Evolutionary conservation across 2,329 filamentous ascomycete species (phyloP), one percentile per base, ranked within the genome.

Genomic region (Neopestalotiopsis sp.): DNA sequence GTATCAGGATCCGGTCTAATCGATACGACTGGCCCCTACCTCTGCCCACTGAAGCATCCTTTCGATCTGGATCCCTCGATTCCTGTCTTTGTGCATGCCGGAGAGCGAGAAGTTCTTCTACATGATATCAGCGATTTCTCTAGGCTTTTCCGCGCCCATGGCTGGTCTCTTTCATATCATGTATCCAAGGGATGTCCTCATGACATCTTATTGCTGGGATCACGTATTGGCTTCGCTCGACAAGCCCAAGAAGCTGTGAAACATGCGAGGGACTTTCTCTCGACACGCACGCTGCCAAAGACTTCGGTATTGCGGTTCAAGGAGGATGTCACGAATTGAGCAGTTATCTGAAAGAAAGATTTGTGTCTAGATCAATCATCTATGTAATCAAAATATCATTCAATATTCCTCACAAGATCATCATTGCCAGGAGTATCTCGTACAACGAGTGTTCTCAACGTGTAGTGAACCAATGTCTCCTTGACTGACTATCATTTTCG

Each of bases 131-230:
- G 32, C 24, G 59, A 62, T n/a, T 62, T 62, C 17, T 62, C 59
- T 38, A 38, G 34, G 34, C 32, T 30, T 17, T 62, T 62, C 10
- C 17, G n/a, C 7, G 13, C 4, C 10, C 20, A 24, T n/a, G 59
- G 59, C 34, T 62, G 59, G 59, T 24, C 30, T 20, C 59, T 62
- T 5, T 34, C n/a, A 5, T 62, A 32, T 24, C 59, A 32, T 24
- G 59, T 62, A 20, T 62, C 59, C n/a, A 62, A 62, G 17, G 59
- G 59, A 24, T 62, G 59, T 28, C 59, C 59, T 38, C 59, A 62
- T 20, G 59, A 62, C 40, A 62, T 62, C 17, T 32, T 62, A 14
- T 28, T 62, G 34, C 34, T 62, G 24, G 59, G 59, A 20, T 34
- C 59, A 42, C 24, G 34, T 28, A 62, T 62, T 28, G 59, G 59